Conservation (phyloP, 2,329 filamentous ascomycete species). For the Knufia fluminis region DNA sequence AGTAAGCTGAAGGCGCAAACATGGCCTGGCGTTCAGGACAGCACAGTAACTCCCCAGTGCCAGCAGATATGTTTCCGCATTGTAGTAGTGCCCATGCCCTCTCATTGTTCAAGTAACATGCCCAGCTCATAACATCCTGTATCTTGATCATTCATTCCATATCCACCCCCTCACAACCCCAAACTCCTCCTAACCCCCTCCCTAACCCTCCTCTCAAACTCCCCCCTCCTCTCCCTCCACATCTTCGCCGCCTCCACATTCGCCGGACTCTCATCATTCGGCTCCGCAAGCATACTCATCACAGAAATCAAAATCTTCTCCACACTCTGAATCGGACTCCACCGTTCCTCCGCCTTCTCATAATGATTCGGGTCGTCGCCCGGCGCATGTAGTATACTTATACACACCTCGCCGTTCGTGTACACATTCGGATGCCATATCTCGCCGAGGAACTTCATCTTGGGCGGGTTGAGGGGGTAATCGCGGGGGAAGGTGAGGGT, state of each 20-base stretch:
- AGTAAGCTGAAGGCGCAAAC: too few species aligned
- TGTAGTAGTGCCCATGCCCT: too few species aligned
- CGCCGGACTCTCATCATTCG: constrained; percentile 92
- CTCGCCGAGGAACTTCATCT: constrained; percentile 89
- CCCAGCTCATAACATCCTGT: neutral
- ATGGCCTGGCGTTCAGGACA: too few species aligned
- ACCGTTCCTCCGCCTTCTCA: constrained; percentile 89
- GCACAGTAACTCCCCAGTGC: too few species aligned
- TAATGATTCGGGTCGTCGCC: constrained; percentile 98
- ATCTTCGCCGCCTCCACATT: constrained; percentile 95
- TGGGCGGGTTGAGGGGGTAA: constrained; percentile 91
- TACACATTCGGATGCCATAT: constrained; percentile 98
- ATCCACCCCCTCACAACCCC: constrained; percentile 57
- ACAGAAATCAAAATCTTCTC: constrained; percentile 96
- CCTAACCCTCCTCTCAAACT: constrained; percentile 80
- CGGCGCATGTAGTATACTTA: constrained; percentile 93
- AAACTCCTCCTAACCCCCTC: constrained; percentile 71
- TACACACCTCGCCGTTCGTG: constrained; percentile 83
- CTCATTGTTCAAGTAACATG: neutral
- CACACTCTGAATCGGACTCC: constrained; percentile 93
- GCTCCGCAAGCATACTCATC: constrained; percentile 97
- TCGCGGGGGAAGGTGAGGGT: constrained; percentile 92
- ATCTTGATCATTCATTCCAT: too few species aligned
- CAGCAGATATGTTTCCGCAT: too few species aligned
- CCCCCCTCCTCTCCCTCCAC: constrained; percentile 75